phyloP scores from a whole-genome alignment of 345 rosid genomes.

The Euclidium syriacum region DNA sequence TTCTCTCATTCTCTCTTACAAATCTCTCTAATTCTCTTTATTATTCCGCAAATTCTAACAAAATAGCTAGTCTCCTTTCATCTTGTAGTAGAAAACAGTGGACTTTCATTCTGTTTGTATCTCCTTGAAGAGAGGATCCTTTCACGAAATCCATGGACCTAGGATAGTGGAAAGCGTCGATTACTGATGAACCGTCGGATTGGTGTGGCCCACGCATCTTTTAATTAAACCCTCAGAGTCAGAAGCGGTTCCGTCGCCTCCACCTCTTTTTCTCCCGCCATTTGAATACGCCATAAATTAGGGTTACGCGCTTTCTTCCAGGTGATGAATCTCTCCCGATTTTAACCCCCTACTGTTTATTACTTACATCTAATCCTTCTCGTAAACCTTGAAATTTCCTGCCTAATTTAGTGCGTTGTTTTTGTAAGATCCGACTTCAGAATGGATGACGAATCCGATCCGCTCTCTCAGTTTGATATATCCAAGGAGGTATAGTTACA shows the following conservation, averaged over 20 bases:
- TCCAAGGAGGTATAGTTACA: conserved; percentile 53
- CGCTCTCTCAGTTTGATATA: conserved; percentile 55
- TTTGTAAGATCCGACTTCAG: conserved; percentile 7
- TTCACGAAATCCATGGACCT: too few species aligned
- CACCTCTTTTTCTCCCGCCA: conserved; percentile 4
- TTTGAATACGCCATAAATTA: not conserved
- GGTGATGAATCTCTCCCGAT: not conserved
- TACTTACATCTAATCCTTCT: not conserved
- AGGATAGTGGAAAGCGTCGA: conserved; percentile 2
- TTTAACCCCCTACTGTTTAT: too few species aligned
- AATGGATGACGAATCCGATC: conserved; percentile 46
- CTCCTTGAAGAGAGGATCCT: conserved; percentile 71
- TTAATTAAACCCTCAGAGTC: not conserved
- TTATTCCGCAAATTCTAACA: too few species aligned
- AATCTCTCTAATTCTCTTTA: too few species aligned
- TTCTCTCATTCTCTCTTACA: too few species aligned
- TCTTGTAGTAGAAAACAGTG: conserved; percentile 73
- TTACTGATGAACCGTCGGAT: conserved; percentile 25
- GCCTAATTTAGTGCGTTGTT: not conserved
- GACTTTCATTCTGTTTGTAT: conserved; percentile 66
- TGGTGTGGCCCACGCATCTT: not conserved
- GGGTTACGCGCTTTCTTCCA: not conserved
- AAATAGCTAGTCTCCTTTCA: conserved; percentile 49
- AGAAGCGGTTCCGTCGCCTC: not conserved
- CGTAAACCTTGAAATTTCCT: not conserved